Percentiles rank a stretch among this genome's conserved stretches.
Conservation (phyloP, 352 stramenopile species). For the Phytopythium helicoides region DNA sequence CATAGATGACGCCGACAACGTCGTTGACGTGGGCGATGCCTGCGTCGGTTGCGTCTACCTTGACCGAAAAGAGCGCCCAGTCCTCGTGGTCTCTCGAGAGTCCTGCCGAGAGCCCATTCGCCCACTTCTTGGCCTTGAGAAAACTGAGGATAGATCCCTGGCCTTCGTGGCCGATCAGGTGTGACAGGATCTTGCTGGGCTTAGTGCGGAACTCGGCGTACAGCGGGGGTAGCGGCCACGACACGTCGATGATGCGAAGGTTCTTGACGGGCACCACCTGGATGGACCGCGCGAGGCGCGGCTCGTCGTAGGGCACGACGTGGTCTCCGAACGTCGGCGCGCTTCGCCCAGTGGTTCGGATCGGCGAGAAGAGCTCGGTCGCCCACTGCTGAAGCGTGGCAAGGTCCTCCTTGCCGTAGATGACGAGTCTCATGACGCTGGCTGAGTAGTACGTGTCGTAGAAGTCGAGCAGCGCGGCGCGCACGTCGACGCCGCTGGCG, state of each 20-base stretch:
- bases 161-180: conserved; percentile 94
- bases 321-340: conserved; percentile 48
- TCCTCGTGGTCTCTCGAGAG: conserved; percentile 72
- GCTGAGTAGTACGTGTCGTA: conserved; percentile 90
- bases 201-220: conserved; percentile 63
- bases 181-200: conserved; percentile 84
- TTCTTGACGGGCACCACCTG: conserved; percentile 71
- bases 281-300: conserved; percentile 34
- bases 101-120: conserved; percentile 61
- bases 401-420: conserved; percentile 88
- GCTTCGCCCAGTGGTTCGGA: conserved; percentile 68
- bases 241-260: conserved; percentile 65
- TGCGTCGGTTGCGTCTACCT: conserved; percentile 63
- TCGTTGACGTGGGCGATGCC: conserved; percentile 63
- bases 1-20: conserved; percentile 58
- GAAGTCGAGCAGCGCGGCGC: conserved; percentile 78
- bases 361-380: conserved; percentile 66
- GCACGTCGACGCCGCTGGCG: conserved; percentile 50
- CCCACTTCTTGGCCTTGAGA: conserved; percentile 84
- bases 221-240: conserved; percentile 62
- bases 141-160: conserved; percentile 90
- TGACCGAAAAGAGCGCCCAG: conserved; percentile 64
- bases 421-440: conserved; percentile 89
- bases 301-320: conserved; percentile 49
- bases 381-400: conserved; percentile 79